Evolutionary conservation across 805 yeast genomes (phyloP), one percentile per base, ranked within the genome.

Genomic region (Candida nanaspora): DNA sequence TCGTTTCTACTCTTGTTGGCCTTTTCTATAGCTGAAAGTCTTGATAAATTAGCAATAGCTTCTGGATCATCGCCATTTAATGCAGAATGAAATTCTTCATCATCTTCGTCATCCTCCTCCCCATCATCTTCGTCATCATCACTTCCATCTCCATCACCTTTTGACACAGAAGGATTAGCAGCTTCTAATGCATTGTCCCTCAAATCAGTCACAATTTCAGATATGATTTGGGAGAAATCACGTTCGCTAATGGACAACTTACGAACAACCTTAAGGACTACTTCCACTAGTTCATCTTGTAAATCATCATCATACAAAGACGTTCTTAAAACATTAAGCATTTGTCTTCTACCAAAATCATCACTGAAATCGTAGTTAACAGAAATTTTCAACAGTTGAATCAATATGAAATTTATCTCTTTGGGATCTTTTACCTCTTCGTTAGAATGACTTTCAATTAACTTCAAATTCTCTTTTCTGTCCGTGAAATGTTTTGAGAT

Each of bases 121-220:
- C 45, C 49, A 18, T 44, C 47, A 13, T 41, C 44, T 6, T 39
- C 43, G 2, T 41, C 48, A 11, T 39, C 46, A 15, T 37, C 42
- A 9, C 23, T 32, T 11, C 26, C 41, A 25, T 50, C 60, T 7
- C 52, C 57, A 28, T 46, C 48, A 42, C 39, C 46, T 4, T 42
- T 41, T 14, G 30, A 66, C 72, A 30, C 57, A 63, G 41, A 57
- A 51, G 46, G 34, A 15, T 37, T 20, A 22, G 40, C 37, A 27
- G 52, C 60, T 36, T 66, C 74, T 33, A 63, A 56, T 25, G 70
- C 74, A 8, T 79, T 70, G 57, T 88, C 96, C 56, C 86, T 75
- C 38, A 89, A 69, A 66, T 89, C 97, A 33, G 86, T 79, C 30
- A 88, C 79, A 15, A 87, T 76, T 66, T 91, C 97, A n/a, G 83